These are phyloP conservation scores for Floccularia luteovirens DNA, from an alignment of 768 basidiomycete genomes.

Conservation along the genomic window DNA sequence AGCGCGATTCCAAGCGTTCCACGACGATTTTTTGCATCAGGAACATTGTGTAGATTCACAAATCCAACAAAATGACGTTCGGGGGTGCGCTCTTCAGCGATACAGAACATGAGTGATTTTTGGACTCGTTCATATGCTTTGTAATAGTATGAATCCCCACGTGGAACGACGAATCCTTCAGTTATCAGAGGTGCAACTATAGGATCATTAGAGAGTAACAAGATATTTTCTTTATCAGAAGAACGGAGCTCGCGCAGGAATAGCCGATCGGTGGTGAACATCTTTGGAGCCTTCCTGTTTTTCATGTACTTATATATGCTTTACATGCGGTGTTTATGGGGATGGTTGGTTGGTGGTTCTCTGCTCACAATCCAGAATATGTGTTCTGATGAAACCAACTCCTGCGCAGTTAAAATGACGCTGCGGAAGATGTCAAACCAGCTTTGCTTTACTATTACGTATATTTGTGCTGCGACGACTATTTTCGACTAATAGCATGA, in stretches of 20 bases:
- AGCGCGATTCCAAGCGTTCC: slow-evolving; percentile 15
- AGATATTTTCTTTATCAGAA: slow-evolving; percentile 10
- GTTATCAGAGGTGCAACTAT: slow-evolving; percentile 11
- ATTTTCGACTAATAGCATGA: no score
- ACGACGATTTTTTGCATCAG: slow-evolving; percentile 17
- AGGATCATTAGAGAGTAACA: slow-evolving; percentile 14
- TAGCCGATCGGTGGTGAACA: slow-evolving; percentile 17
- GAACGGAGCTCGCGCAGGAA: slow-evolving; percentile 13
- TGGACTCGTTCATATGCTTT: slow-evolving; percentile 9
- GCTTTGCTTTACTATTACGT: no score
- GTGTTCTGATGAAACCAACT: no score
- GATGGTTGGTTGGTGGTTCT: no score
- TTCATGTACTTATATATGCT: no score
- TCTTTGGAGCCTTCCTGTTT: slow-evolving; percentile 11
- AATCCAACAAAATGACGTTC: slow-evolving; percentile 13
- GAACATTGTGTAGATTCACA: slow-evolving; percentile 7
- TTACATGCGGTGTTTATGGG: no score
- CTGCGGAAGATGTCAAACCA: no score
- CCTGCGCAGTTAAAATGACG: no score
- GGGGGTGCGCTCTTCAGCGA: slow-evolving; percentile 12
- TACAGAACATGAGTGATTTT: background rate
- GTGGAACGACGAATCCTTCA: slow-evolving; percentile 13
- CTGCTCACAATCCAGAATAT: no score
- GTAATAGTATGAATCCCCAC: slow-evolving; percentile 9
- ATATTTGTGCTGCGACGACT: no score